Evolutionary conservation across 1,139 yeast species (phyloP), one percentile per base, ranked within the genome.

Genomic region (Saccharomyces hybrid): DNA sequence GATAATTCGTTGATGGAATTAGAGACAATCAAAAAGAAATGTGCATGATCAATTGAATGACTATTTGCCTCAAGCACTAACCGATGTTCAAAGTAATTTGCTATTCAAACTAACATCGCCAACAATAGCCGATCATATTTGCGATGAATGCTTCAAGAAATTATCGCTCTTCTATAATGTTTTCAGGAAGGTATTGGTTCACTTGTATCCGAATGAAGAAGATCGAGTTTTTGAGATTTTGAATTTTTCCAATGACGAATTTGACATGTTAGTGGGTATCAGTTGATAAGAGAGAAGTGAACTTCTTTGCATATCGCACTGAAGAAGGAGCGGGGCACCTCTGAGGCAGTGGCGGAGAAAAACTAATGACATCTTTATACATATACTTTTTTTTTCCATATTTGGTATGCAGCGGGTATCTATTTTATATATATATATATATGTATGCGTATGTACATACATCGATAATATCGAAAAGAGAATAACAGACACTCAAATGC

Each of bases 181-280:
- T 38, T 78, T 86, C 51, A 80, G 78, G 61, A 74, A 80, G 59
- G 65, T 74, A 0, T 68, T 74, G 47, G 52, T 64, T 24, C 66
- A 70, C 52, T 51, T 74, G 3, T 73, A 73, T 51, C 73, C 74
- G 32, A 71, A 71, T 1, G 63, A 66, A 3, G 52, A 56, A 7
- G 64, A 64, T 3, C 63, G 58, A 31, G 52, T 69, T 3, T 58
- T 54, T 4, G 53, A 60, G 3, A 64, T 66, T 6, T 66, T 75
- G 27, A 64, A 63, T 34, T 70, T 67, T 49, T 58, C 71, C 0
- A 82, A 78, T 47, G 58, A 65, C 6, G 88, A 85, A 53, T 80
- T 85, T 34, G 82, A 86, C 5, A 83, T 88, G 0, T 72, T 86
- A 55, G 67, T 86, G 28, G 91, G 90, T 14, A 78, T 84, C 26